phyloP scores from a whole-genome alignment of 2,329 filamentous ascomycete species.

The Keithomyces neogunnii region DNA sequence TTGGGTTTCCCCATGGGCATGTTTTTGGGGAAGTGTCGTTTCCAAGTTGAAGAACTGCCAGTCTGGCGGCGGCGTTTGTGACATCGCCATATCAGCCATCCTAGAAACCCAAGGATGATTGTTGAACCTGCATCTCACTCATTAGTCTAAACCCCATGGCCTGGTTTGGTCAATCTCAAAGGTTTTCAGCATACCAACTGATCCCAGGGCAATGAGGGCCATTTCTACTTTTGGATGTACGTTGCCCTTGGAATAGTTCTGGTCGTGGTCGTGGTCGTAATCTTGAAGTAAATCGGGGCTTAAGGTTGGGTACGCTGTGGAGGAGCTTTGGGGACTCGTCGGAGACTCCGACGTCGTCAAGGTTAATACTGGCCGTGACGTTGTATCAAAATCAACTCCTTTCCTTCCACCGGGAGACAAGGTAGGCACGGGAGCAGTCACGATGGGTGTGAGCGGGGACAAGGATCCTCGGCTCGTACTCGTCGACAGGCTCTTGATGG shows the following conservation, averaged over 20 bases:
- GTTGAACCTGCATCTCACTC: conserved; percentile 27
- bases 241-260: neutral
- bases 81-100: conserved; percentile 36
- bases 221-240: conserved; percentile 9
- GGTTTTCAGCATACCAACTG: conserved; percentile 11
- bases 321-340: neutral
- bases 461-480: neutral
- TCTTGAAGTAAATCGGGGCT: neutral
- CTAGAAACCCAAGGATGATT: conserved; percentile 34
- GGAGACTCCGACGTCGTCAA: neutral
- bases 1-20: conserved; percentile 3
- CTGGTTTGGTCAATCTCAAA: neutral
- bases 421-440: conserved; percentile 1
- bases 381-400: neutral
- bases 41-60: conserved; percentile 27
- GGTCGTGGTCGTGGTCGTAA: neutral
- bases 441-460: neutral
- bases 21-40: conserved; percentile 6
- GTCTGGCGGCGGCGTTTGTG: conserved; percentile 10
- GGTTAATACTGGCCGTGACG: neutral
- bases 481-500: neutral
- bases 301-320: neutral
- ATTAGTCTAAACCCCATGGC: neutral
- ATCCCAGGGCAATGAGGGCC: conserved; percentile 12
- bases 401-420: conserved; percentile 6